phyloP scores from a whole-genome alignment of 108 stramenopile species.

The Poteriospumella lacustris region DNA sequence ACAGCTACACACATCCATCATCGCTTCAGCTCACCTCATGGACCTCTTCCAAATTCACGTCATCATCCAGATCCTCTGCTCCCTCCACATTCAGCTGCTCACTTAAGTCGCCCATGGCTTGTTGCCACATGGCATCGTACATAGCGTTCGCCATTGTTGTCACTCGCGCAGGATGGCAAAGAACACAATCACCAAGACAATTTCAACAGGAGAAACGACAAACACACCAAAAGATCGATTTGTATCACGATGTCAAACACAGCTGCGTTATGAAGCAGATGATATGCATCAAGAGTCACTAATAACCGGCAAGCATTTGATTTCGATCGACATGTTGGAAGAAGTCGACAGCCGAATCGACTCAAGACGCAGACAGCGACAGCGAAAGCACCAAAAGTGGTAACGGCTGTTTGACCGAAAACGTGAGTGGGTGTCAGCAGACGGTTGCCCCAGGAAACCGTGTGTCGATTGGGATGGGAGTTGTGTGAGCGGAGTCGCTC shows the following conservation, averaged over 20 bases:
- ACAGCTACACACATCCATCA: neutral
- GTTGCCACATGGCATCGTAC: constrained; percentile 56
- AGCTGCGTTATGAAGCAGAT: neutral
- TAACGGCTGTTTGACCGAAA: too few relatives aligned
- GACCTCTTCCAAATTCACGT: constrained; percentile 29
- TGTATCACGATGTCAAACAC: neutral
- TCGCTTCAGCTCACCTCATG: neutral
- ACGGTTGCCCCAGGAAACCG: too few relatives aligned
- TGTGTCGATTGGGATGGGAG: too few relatives aligned
- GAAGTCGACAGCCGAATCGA: too few relatives aligned
- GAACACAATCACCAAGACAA: neutral
- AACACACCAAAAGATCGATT: neutral
- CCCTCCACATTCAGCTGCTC: constrained; percentile 62
- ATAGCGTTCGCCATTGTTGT: constrained; percentile 37
- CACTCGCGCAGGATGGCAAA: too few relatives aligned
- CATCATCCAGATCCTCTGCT: constrained; percentile 36
- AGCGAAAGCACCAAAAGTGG: too few relatives aligned
- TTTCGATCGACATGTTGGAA: too few relatives aligned
- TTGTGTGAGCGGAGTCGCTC: too few relatives aligned
- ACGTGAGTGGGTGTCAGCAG: too few relatives aligned
- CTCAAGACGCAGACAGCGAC: too few relatives aligned
- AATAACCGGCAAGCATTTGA: too few relatives aligned
- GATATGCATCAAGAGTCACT: too few relatives aligned
- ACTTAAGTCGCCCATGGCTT: constrained; percentile 60
- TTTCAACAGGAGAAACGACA: neutral